phyloP scores from a whole-genome alignment of 441 rosid genomes.

The Geranium incanum region DNA sequence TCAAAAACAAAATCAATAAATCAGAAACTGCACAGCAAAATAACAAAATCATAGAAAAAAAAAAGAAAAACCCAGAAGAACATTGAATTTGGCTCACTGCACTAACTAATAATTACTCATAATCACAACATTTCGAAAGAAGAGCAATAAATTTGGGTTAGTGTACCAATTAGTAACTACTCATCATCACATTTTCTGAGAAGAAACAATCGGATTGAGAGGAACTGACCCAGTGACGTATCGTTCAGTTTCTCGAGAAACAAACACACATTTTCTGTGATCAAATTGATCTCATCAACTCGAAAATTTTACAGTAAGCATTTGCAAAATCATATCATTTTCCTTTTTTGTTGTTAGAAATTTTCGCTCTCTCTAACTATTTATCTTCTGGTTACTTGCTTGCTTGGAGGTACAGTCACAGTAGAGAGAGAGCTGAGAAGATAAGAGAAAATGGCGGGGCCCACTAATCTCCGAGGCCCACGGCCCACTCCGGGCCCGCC shows the following conservation, averaged over 20 bases:
- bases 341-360: neutral
- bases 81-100: too few species aligned
- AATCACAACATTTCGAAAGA: neutral
- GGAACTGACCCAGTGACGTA: conserved; percentile 10
- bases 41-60: neutral
- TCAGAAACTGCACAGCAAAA: neutral
- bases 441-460: neutral
- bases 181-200: neutral
- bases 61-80: too few species aligned
- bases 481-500: neutral
- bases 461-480: neutral
- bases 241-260: conserved; percentile 23
- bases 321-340: neutral
- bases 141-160: neutral
- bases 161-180: too few species aligned
- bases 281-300: neutral
- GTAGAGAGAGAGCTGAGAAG: neutral
- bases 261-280: conserved; percentile 13
- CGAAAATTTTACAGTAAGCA: too few species aligned
- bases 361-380: neutral
- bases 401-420: neutral
- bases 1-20: conserved; percentile 10
- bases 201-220: conserved; percentile 4
- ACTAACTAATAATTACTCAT: too few species aligned
- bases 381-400: too few species aligned